Evolutionary conservation across 1,284 basidiomycete species (phyloP).

Genomic region (Trichosporon faecale): DNA sequence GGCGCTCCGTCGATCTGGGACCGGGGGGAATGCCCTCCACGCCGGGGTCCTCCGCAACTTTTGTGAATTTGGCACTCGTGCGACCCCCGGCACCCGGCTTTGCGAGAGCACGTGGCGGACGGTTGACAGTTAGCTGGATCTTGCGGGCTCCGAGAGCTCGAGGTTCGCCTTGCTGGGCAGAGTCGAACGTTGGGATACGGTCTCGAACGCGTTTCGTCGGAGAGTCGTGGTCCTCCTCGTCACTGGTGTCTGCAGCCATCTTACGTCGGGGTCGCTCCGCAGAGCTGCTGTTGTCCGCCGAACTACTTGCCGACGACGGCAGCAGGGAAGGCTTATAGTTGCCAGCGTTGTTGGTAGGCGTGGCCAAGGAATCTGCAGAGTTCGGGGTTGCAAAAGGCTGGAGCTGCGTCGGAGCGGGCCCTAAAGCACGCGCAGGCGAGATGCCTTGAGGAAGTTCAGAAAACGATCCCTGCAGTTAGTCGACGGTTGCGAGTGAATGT

Average conservation of each 20-base stretch:
- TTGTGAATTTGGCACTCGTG: conserved; percentile 43
- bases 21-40: conserved; percentile 65
- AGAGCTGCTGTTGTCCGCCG: conserved; percentile 19
- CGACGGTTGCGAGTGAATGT: no score
- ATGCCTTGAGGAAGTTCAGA: conserved; percentile 34
- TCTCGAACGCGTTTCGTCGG: conserved; percentile 33
- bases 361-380: conserved; percentile 19
- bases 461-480: background rate
- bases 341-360: conserved; percentile 12
- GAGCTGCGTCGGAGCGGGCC: conserved; percentile 39
- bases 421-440: conserved; percentile 46
- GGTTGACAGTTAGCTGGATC: conserved; percentile 20
- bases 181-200: conserved; percentile 17
- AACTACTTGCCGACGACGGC: conserved; percentile 16
- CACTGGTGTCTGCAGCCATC: conserved; percentile 28
- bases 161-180: conserved; percentile 5
- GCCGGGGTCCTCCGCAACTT: conserved; percentile 48
- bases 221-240: conserved; percentile 45
- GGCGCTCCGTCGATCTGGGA: conserved; percentile 73
- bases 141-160: conserved; percentile 7
- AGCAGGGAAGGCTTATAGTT: conserved; percentile 4
- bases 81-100: conserved; percentile 27
- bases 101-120: conserved; percentile 9
- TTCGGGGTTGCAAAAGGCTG: conserved; percentile 35
- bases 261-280: conserved; percentile 21